Evolutionary conservation across 2,329 filamentous ascomycete genomes (phyloP).

Genomic region (Ilyonectria destructans): DNA sequence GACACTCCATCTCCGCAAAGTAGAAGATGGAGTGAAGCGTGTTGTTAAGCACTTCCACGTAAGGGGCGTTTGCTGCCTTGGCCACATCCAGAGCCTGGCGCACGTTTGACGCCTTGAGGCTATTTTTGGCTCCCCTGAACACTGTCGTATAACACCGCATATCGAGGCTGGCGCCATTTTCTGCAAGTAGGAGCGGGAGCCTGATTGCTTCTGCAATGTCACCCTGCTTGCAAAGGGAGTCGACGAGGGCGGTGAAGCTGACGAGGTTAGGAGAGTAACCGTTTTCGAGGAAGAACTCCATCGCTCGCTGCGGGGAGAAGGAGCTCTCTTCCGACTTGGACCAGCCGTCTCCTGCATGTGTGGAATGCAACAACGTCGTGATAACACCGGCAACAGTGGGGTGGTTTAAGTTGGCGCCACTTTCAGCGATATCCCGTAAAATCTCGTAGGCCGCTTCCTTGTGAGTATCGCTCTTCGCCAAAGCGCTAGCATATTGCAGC

Average conservation of each 20-base stretch:
- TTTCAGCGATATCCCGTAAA: slow-evolving; percentile 54
- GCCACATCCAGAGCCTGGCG: slow-evolving; percentile 55
- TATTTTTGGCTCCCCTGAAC: slow-evolving; percentile 78
- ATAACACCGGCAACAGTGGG: slow-evolving; percentile 68
- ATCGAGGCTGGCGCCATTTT: slow-evolving; percentile 73
- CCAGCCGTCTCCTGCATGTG: slow-evolving; percentile 40
- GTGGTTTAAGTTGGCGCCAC: slow-evolving; percentile 62
- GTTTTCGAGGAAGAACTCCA: slow-evolving; percentile 66
- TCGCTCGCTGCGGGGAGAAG: slow-evolving; percentile 53
- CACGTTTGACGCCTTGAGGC: slow-evolving; percentile 70
- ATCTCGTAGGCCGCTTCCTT: slow-evolving; percentile 64
- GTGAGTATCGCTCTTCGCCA: slow-evolving; percentile 59
- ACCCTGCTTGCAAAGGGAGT: slow-evolving; percentile 75
- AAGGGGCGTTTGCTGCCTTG: slow-evolving; percentile 65
- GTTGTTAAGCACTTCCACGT: slow-evolving; percentile 55
- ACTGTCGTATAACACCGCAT: slow-evolving; percentile 78
- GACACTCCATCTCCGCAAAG: slow-evolving; percentile 60
- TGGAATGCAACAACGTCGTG: slow-evolving; percentile 70
- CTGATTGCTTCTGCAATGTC: slow-evolving; percentile 56
- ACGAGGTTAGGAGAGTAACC: slow-evolving; percentile 76
- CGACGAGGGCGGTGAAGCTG: slow-evolving; percentile 78
- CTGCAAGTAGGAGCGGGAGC: slow-evolving; percentile 53
- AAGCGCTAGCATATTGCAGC: slow-evolving; percentile 63
- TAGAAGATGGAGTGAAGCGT: slow-evolving; percentile 66
- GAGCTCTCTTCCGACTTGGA: slow-evolving; percentile 33